Base-by-base conservation (phyloP, 2,329 filamentous ascomycete species). In the Byssochlamys sp. region DNA sequence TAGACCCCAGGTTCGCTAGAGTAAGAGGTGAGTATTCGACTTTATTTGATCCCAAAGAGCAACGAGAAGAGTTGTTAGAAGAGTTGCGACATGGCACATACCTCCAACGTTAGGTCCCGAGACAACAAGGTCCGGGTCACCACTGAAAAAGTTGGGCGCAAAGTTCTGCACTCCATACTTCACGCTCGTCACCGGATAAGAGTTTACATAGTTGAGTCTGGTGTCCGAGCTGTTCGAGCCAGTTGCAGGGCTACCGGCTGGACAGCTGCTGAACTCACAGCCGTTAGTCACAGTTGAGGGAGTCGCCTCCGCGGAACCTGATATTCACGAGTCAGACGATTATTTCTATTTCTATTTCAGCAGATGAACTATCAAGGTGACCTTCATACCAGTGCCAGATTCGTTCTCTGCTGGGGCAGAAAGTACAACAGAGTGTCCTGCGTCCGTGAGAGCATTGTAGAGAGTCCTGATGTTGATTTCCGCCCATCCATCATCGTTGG, bases 401-500 rank as follows among this genome's bases (percentile, higher is more conserved):
- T 86, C 72, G 69, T 88, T 83, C 57, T 87, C 80, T 0, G 86
- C 85, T 0, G 87, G 86, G 0, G 77, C 83, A 0, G 85, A 87
- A 4, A 90, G 75, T 9, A 89, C 76, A 7, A 84, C 83, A 9
- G 82, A 75, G 63, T 88, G 81, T 0, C 83, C 83, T 1, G 81
- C 78, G 1, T 71, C 70, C 9, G 72, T 78, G 48, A 89, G 72
- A 11, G 78, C 75, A 55, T 82, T 71, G 71, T 86, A 82, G 55
- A 88, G 74, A 0, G 78, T 77, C 14, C 86, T 81, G 54, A 86
- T 73, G 65, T 89, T 87, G 48, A 79, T 79, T 73, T 88, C 86
- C 4, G 86, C 84, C 87, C 87, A 89, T 33, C 87, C 86, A 67
- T 89, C 87, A 62, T 89, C 86, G 70, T 89, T 89, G 62, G 81